A percentile compares a stretch with the other conserved stretches of the same genome.
phyloP scores from a whole-genome alignment of 495 filamentous ascomycete genomes.

The Penicillium malachiteum region DNA sequence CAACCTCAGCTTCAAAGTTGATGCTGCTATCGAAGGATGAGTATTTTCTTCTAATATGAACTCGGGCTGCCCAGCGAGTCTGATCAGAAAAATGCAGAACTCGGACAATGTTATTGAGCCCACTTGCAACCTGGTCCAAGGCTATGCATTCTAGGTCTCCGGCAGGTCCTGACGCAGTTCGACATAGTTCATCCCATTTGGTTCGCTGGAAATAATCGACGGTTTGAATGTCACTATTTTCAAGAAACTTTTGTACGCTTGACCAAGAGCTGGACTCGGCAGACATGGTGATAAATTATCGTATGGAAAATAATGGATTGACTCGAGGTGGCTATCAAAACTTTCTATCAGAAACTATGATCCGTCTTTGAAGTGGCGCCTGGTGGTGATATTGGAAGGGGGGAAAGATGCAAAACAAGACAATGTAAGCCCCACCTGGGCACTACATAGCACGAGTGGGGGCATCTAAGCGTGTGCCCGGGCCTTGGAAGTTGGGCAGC shows the following conservation, averaged over 20 bases:
- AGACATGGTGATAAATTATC: neutral
- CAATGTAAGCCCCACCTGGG: too few relatives aligned
- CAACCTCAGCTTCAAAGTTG: constrained; percentile 7
- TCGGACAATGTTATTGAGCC: constrained; percentile 3
- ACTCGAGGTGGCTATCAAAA: too few relatives aligned
- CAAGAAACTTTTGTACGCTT: constrained; percentile 2
- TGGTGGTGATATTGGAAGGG: too few relatives aligned
- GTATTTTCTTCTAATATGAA: constrained; percentile 3
- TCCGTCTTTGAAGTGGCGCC: too few relatives aligned
- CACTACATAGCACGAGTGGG: too few relatives aligned
- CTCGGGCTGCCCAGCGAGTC: constrained; percentile 1
- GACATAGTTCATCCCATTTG: neutral
- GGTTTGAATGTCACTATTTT: constrained; percentile 4
- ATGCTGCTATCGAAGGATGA: neutral
- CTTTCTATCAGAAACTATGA: too few relatives aligned
- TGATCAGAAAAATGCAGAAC: neutral
- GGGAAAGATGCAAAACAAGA: too few relatives aligned
- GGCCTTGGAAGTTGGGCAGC: too few relatives aligned
- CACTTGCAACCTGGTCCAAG: neutral
- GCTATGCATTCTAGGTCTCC: neutral
- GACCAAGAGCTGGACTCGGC: constrained; percentile 3
- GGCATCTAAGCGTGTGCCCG: too few relatives aligned
- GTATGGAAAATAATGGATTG: too few relatives aligned
- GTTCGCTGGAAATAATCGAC: constrained; percentile 1
- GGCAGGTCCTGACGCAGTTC: neutral